These are phyloP conservation scores for Scheffersomyces titani DNA, from an alignment of 1,139 yeast genomes.

Conservation along the genomic window DNA sequence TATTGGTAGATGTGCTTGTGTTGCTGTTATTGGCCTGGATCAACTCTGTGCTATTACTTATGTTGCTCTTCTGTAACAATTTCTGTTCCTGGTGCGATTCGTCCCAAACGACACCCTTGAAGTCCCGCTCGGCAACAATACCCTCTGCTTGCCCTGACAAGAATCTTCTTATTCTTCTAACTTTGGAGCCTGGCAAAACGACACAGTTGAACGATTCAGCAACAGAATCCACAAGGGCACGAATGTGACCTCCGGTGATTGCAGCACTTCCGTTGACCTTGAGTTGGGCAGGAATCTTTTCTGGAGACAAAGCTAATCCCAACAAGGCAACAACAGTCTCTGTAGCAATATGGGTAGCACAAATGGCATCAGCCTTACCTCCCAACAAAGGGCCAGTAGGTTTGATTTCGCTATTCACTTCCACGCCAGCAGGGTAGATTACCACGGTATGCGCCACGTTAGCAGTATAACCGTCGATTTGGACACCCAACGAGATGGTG, in stretches of 20 bases:
- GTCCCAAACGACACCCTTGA: slow-evolving; percentile 91
- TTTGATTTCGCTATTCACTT: slow-evolving; percentile 25
- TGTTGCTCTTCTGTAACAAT: slow-evolving; percentile 47
- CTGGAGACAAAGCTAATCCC: slow-evolving; percentile 74
- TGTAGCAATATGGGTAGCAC: slow-evolving; percentile 86
- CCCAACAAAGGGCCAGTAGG: slow-evolving; percentile 85
- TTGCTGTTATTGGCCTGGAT: slow-evolving; percentile 23
- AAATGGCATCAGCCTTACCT: slow-evolving; percentile 80
- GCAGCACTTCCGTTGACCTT: slow-evolving; percentile 23
- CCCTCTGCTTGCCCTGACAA: slow-evolving; percentile 95
- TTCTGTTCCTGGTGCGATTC: slow-evolving; percentile 75
- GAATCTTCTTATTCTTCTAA: slow-evolving; percentile 88
- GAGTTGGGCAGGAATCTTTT: slow-evolving; percentile 59
- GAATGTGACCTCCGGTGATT: slow-evolving; percentile 68
- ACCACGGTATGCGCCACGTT: slow-evolving; percentile 84
- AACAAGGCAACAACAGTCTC: slow-evolving; percentile 78
- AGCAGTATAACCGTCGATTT: slow-evolving; percentile 93
- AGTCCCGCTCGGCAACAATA: slow-evolving; percentile 86
- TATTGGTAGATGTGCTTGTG: slow-evolving; percentile 19
- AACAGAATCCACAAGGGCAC: slow-evolving; percentile 75
- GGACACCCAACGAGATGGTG: slow-evolving; percentile 82
- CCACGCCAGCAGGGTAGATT: slow-evolving; percentile 65
- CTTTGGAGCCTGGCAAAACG: slow-evolving; percentile 89
- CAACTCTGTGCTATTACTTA: slow-evolving; percentile 40
- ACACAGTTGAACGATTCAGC: slow-evolving; percentile 80